A percentile compares a stretch with the other conserved stretches of the same genome.
phyloP scores from a whole-genome alignment of 768 basidiomycete genomes.

The Russula olivacea region DNA sequence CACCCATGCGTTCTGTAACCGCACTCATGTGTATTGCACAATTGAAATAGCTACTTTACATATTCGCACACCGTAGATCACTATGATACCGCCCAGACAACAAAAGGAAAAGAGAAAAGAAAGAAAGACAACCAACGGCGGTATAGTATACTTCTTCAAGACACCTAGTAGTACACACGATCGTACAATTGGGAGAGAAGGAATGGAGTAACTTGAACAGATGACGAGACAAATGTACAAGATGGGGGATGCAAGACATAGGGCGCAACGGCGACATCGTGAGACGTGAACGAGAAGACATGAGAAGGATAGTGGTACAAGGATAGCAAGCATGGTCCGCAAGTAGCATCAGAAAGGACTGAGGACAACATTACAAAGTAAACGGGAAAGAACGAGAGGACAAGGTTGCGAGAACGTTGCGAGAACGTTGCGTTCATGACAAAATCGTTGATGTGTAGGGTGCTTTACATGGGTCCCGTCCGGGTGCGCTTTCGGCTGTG shows the following conservation, averaged over 20 bases:
- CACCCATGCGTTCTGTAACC: neutral
- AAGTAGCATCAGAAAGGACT: neutral
- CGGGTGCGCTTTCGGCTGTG: slow-evolving; percentile 20
- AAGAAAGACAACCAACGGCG: neutral
- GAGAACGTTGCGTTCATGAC: slow-evolving; percentile 8
- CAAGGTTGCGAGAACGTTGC: neutral
- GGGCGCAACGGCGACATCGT: slow-evolving; percentile 12
- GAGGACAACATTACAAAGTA: slow-evolving; percentile 7
- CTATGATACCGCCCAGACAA: slow-evolving; percentile 14
- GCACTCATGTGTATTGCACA: slow-evolving; percentile 14
- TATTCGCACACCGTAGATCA: slow-evolving; percentile 11
- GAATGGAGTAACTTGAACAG: neutral
- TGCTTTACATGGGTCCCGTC: slow-evolving; percentile 18
- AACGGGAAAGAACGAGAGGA: neutral
- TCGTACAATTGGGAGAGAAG: slow-evolving; percentile 11
- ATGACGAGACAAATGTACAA: slow-evolving; percentile 21
- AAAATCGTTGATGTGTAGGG: neutral
- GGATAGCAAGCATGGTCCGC: slow-evolving; percentile 18
- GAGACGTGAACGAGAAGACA: slow-evolving; percentile 11
- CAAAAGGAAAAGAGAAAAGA: neutral
- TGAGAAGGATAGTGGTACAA: slow-evolving; percentile 16
- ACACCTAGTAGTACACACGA: slow-evolving; percentile 12
- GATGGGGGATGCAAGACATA: slow-evolving; percentile 17
- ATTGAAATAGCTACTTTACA: slow-evolving; percentile 17
- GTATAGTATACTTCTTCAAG: slow-evolving; percentile 20